A percentile compares a stretch with the other conserved stretches of the same genome.
These are phyloP conservation scores for Guadua angustifolia DNA, from an alignment of 176 grass and related monocot species.

Conservation along the genomic window DNA sequence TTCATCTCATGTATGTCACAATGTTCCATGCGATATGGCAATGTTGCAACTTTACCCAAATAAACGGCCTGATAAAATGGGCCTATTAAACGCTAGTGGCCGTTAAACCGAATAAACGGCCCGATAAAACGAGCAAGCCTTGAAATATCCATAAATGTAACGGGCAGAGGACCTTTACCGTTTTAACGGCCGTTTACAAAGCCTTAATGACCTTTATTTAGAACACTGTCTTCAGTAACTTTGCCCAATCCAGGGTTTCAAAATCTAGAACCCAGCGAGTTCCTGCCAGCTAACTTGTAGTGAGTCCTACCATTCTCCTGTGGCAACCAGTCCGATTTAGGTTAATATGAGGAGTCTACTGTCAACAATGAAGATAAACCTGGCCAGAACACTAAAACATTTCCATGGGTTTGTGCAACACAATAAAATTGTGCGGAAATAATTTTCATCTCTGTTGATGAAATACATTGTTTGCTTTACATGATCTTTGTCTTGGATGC, in stretches of 20 bases:
- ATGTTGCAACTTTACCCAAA: too few species aligned
- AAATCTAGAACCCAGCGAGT: neutral
- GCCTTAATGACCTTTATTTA: too few species aligned
- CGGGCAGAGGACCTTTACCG: too few species aligned
- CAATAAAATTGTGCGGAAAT: neutral
- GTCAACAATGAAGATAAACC: neutral
- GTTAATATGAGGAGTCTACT: neutral
- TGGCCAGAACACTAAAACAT: neutral
- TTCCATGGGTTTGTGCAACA: neutral
- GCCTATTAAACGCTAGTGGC: too few species aligned
- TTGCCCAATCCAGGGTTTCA: neutral
- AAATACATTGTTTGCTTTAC: neutral
- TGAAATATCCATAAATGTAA: too few species aligned
- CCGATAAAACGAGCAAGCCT: too few species aligned
- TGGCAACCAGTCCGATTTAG: neutral
- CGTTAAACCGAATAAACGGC: too few species aligned
- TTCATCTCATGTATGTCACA: too few species aligned
- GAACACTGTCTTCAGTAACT: neutral
- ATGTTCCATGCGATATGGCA: too few species aligned
- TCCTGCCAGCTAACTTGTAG: neutral
- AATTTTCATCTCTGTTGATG: neutral
- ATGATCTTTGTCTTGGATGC: neutral
- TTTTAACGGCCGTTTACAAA: too few species aligned
- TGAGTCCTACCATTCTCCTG: neutral
- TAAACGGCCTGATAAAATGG: too few species aligned